Evolutionary conservation across 148 eudicot species (phyloP), one percentile per base, ranked within the genome.

Genomic region (Euryodendron excelsum): DNA sequence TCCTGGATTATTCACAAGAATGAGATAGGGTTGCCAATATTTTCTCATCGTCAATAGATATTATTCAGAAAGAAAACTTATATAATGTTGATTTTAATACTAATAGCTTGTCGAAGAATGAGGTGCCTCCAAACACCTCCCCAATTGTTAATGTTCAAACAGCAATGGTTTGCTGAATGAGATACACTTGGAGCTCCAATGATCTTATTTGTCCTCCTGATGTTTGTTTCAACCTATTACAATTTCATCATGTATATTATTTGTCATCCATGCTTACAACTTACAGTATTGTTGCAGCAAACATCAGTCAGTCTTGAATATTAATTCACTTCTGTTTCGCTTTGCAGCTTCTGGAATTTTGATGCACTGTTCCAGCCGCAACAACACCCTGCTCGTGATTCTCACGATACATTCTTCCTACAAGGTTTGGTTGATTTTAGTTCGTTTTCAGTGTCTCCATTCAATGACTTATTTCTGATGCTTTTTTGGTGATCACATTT

Each of bases 361-460:
- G 99, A 96, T 78, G 93, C 94, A 34, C 82, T 95, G 52, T 93
- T 93, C 91, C 99, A 17, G n/a, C n/a, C n/a, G n/a, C 97, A 95
- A 80, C 97, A 93, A 82, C 99, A 95, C 69, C 99, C 98, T 67
- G 98, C 99, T 77, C 97, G 99, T 79, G 99, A 95, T 87, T 91
- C 97, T 81, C 99, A 95, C 52, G 99, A 93, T 84, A 95, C 97
- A 18, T 95, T 93, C 89, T 95, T 90, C 83, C 78, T 95, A 60
- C 81, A 87, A 91, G 98, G 99, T 93, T 68, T 74, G 80, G 59
- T 75, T 72, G 44, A 2, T 25, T 82, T 72, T 0, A 31, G 36
- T 69, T 50, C 23, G 9, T 37, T 33, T 20, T 75, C 66, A 17
- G 18, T 83, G 20, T 41, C 36, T 28, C 28, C 44, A 39, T 2